phyloP scores from a whole-genome alignment of 1,139 yeast species.

The Debaryomycetaceae sp. region DNA sequence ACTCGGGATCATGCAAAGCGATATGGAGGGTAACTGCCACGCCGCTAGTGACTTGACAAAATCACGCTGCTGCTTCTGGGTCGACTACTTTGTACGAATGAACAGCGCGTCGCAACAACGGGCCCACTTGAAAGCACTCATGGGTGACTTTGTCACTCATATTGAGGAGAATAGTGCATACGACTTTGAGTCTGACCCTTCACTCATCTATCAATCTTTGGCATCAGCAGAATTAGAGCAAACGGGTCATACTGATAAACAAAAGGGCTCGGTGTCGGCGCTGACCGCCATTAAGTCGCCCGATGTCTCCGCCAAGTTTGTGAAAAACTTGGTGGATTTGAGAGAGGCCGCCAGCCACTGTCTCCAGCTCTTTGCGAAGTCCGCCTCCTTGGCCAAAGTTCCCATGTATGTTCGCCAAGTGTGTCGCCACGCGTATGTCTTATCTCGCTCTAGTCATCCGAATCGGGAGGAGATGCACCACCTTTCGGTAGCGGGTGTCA shows the following conservation, averaged over 20 bases:
- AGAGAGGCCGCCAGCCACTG: constrained; percentile 63
- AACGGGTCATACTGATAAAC: constrained; percentile 23
- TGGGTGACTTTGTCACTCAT: constrained; percentile 38
- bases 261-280: constrained; percentile 18
- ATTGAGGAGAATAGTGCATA: constrained; percentile 47
- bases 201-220: constrained; percentile 40
- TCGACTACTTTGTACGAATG: constrained; percentile 41
- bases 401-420: constrained; percentile 53
- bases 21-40: constrained; percentile 18
- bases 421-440: constrained; percentile 21
- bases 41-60: constrained; percentile 26
- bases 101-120: constrained; percentile 53
- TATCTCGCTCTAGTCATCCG: constrained; percentile 36
- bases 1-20: constrained; percentile 31
- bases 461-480: constrained; percentile 42
- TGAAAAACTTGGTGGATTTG: constrained; percentile 60
- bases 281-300: constrained; percentile 72
- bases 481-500: constrained; percentile 58
- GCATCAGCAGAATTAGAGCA: constrained; percentile 39
- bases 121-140: constrained; percentile 37
- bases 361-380: constrained; percentile 28
- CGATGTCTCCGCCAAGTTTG: constrained; percentile 57
- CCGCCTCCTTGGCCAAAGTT: constrained; percentile 22
- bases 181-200: constrained; percentile 76
- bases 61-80: constrained; percentile 30